A percentile compares a stretch with the other conserved stretches of the same genome.
Evolutionary conservation across 352 stramenopile genomes (phyloP).

Genomic region (Globisporangium yorkense): DNA sequence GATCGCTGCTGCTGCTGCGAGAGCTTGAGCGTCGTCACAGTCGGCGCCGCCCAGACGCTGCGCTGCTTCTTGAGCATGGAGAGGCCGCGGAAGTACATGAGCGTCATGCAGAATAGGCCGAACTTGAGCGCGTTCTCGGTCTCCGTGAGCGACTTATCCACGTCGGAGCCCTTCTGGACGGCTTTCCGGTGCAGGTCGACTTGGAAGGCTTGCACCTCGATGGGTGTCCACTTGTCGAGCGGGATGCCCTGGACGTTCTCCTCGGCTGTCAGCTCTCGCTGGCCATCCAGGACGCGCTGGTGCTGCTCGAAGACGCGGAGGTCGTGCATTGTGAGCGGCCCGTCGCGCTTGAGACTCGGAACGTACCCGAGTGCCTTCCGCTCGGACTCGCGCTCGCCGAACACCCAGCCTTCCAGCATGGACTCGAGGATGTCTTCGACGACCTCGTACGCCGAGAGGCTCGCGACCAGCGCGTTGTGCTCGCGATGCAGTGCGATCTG

Average conservation of each 20-base stretch:
- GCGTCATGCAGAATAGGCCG: slow-evolving; percentile 93
- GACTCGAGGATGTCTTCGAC: slow-evolving; percentile 93
- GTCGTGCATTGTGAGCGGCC: slow-evolving; percentile 63
- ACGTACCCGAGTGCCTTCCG: slow-evolving; percentile 69
- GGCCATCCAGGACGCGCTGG: slow-evolving; percentile 26
- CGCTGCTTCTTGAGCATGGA: slow-evolving; percentile 86
- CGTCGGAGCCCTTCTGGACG: slow-evolving; percentile 52
- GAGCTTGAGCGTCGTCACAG: slow-evolving; percentile 18
- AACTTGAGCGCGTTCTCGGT: slow-evolving; percentile 94
- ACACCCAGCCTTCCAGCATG: slow-evolving; percentile 96
- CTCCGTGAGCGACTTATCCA: slow-evolving; percentile 67
- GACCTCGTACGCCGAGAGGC: slow-evolving; percentile 82
- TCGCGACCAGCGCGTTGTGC: slow-evolving; percentile 82
- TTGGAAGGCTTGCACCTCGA: slow-evolving; percentile 59
- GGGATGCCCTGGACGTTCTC: slow-evolving; percentile 44
- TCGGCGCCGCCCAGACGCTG: slow-evolving; percentile 49
- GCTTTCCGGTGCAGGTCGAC: slow-evolving; percentile 49
- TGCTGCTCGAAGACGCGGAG: slow-evolving; percentile 55
- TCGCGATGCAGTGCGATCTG: slow-evolving; percentile 80
- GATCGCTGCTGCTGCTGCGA: slow-evolving; percentile 13
- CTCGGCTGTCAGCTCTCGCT: slow-evolving; percentile 25
- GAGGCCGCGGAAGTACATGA: slow-evolving; percentile 95
- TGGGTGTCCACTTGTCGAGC: slow-evolving; percentile 70
- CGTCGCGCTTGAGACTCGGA: slow-evolving; percentile 80
- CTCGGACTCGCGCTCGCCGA: slow-evolving; percentile 89